Evolutionary conservation across 306 rosid genomes (phyloP).

Genomic region (Astragalus glycyphyllos): DNA sequence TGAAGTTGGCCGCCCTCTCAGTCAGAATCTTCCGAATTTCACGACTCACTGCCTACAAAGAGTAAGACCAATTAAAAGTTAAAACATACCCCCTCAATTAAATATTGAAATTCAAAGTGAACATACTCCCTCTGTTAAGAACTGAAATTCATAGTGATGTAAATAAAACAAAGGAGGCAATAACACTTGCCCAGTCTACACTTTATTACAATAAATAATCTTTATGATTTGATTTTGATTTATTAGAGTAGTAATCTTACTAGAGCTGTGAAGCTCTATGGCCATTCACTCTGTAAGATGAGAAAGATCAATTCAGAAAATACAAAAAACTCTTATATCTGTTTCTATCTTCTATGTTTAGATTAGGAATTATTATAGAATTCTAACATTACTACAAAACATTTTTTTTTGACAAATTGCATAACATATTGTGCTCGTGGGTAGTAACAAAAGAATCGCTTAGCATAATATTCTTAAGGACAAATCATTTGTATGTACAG

Average conservation of each 20-base stretch:
- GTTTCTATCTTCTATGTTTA: too few species aligned
- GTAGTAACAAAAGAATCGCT: neutral
- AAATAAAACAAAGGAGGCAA: conserved; percentile 10
- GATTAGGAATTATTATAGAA: too few species aligned
- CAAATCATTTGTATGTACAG: neutral
- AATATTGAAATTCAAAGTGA: neutral
- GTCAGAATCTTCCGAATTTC: conserved; percentile 81
- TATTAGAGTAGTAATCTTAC: too few species aligned
- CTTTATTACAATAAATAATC: neutral
- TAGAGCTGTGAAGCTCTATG: too few species aligned
- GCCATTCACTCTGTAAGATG: too few species aligned
- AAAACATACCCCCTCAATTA: neutral
- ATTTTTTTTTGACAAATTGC: too few species aligned
- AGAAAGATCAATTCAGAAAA: too few species aligned
- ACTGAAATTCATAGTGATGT: neutral
- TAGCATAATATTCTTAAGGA: conserved; percentile 10
- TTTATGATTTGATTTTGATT: conserved; percentile 7
- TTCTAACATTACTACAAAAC: too few species aligned
- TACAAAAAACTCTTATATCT: too few species aligned
- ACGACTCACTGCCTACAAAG: conserved; percentile 79
- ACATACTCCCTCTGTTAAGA: neutral
- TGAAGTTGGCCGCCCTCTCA: conserved; percentile 84
- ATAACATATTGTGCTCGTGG: neutral
- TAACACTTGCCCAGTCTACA: conserved; percentile 2
- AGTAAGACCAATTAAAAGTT: conserved; percentile 22